Evolutionary conservation across 1,139 yeast genomes (phyloP).

Genomic region (Saccharomyces hybrid): DNA sequence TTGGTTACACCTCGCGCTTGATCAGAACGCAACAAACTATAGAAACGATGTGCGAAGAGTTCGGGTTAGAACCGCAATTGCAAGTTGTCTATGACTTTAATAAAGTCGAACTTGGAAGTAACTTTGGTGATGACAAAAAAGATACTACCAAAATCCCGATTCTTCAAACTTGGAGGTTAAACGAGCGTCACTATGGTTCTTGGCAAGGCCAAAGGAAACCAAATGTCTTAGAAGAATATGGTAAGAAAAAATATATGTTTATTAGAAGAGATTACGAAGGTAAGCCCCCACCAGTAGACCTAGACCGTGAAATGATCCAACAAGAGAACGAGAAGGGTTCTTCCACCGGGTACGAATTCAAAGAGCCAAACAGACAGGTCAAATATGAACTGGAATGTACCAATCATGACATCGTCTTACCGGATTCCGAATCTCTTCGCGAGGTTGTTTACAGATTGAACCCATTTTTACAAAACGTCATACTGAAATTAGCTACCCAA

Average conservation of each 20-base stretch:
- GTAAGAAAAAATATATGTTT: conserved; percentile 54
- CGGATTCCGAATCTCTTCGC: conserved; percentile 61
- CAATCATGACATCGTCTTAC: conserved; percentile 37
- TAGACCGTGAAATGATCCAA: conserved; percentile 30
- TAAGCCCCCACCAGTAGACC: conserved; percentile 50
- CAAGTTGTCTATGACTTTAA: conserved; percentile 7
- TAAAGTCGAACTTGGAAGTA: background rate
- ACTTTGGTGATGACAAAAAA: background rate
- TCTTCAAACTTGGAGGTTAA: conserved; percentile 54
- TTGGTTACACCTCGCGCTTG: conserved; percentile 58
- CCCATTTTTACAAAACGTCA: conserved; percentile 45
- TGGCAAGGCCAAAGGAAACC: conserved; percentile 65
- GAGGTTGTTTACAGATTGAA: conserved; percentile 57
- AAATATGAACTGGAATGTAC: conserved; percentile 35
- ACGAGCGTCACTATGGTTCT: conserved; percentile 73
- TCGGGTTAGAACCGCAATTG: conserved; percentile 22
- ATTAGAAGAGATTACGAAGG: conserved; percentile 65
- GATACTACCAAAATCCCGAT: conserved; percentile 18
- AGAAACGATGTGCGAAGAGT: conserved; percentile 47
- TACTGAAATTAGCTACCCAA: conserved; percentile 35
- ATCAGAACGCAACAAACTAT: conserved; percentile 63
- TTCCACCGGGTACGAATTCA: conserved; percentile 31
- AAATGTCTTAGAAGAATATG: conserved; percentile 45
- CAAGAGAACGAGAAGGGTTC: conserved; percentile 27
- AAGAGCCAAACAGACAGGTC: conserved; percentile 31